Evolutionary conservation across 345 rosid genomes (phyloP).

Genomic region (thale cress (Arabidopsis thaliana)): TAIR10.1 NC_003075.7:15534001-15534500

Average conservation of each 20-base stretch:
- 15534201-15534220: conserved; percentile 2
- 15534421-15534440: conserved; percentile 1
- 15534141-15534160: conserved; percentile 2
- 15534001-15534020: not conserved
- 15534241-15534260: not conserved
- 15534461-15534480: not conserved
- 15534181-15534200: conserved; percentile 3
- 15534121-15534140: not conserved
- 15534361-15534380: not conserved
- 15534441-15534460: conserved; percentile 13
- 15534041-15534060: not conserved
- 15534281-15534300: not conserved
- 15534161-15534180: not conserved
- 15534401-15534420: not conserved
- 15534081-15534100: conserved; percentile 2
- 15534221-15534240: not conserved
- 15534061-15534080: conserved; percentile 3
- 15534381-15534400: conserved; percentile 2
- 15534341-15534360: conserved; percentile 1
- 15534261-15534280: not conserved
- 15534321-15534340: not conserved
- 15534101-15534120: not conserved
- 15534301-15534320: not conserved
- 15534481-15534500: not conserved
- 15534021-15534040: conserved; percentile 1